phyloP scores from a whole-genome alignment of 108 stramenopile genomes.

The Stephanodiscus triporus region DNA sequence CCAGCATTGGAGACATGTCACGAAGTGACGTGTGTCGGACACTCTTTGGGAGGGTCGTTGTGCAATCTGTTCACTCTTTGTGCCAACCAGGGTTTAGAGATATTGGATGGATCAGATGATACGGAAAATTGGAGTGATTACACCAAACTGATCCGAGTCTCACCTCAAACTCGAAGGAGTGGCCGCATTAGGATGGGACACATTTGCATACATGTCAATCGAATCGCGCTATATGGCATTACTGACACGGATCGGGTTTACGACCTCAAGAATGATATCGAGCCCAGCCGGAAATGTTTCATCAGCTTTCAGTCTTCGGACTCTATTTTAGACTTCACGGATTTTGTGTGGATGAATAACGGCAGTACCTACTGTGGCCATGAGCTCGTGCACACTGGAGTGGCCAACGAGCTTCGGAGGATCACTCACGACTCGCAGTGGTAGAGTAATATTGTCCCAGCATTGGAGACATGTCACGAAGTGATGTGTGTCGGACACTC shows the following conservation, averaged over 20 bases:
- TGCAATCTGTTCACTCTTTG: constrained; percentile 24
- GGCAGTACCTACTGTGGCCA: constrained; percentile 39
- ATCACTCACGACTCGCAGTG: constrained; percentile 14
- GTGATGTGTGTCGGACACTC: constrained; percentile 21
- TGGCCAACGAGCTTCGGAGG: constrained; percentile 20
- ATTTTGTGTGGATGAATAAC: constrained; percentile 16
- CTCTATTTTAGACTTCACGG: background rate
- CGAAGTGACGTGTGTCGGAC: constrained; percentile 21
- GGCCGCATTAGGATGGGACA: constrained; percentile 11
- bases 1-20: constrained; percentile 22
- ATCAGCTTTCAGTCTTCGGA: constrained; percentile 28
- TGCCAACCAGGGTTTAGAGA: constrained; percentile 18
- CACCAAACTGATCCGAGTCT: background rate
- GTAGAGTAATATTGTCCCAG: constrained; percentile 8
- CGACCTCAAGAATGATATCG: constrained; percentile 22
- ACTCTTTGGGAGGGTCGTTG: constrained; percentile 17
- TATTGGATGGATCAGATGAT: constrained; percentile 9
- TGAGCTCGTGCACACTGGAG: constrained; percentile 19
- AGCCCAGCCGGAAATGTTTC: no score
- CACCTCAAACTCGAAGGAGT: constrained; percentile 8
- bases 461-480: constrained; percentile 19
- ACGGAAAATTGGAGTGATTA: constrained; percentile 12
- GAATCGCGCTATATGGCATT: no score
- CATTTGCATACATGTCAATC: constrained; percentile 18
- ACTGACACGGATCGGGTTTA: constrained; percentile 15